phyloP scores from a whole-genome alignment of 345 rosid genomes.

The Excoecaria agallocha region DNA sequence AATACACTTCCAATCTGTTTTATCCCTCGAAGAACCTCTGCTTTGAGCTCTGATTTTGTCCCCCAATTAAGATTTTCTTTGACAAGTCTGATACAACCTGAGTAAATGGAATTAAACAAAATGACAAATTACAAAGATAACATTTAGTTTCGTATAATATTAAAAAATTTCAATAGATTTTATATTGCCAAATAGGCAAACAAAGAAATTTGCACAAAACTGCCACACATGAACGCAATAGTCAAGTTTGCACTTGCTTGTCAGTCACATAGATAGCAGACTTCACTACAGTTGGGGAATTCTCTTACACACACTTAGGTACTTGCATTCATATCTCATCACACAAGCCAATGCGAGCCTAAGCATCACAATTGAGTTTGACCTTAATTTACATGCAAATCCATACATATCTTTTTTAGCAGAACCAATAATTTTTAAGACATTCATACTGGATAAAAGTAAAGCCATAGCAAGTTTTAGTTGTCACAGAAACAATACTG shows the following conservation, averaged over 20 bases:
- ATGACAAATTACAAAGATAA: background rate
- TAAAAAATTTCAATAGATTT: background rate
- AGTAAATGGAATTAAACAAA: constrained; percentile 11
- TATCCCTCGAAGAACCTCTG: constrained; percentile 81
- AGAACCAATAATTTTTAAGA: background rate
- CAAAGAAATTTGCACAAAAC: background rate
- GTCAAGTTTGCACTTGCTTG: background rate
- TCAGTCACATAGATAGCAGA: background rate
- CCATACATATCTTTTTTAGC: background rate
- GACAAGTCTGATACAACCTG: constrained; percentile 94
- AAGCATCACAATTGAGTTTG: background rate
- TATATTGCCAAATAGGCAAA: background rate
- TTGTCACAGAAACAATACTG: background rate
- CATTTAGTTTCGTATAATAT: background rate
- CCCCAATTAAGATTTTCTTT: constrained; percentile 95
- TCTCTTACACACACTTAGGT: background rate
- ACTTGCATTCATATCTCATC: background rate
- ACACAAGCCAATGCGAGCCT: background rate
- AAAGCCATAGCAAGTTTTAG: background rate
- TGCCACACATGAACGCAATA: background rate
- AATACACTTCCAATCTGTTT: constrained; percentile 96
- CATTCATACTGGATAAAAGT: background rate
- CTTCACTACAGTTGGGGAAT: background rate
- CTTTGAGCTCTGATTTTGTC: constrained; percentile 78
- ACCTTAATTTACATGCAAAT: background rate